phyloP scores from a whole-genome alignment of 2,329 filamentous ascomycete species.

The Stachybotrys chartarum region DNA sequence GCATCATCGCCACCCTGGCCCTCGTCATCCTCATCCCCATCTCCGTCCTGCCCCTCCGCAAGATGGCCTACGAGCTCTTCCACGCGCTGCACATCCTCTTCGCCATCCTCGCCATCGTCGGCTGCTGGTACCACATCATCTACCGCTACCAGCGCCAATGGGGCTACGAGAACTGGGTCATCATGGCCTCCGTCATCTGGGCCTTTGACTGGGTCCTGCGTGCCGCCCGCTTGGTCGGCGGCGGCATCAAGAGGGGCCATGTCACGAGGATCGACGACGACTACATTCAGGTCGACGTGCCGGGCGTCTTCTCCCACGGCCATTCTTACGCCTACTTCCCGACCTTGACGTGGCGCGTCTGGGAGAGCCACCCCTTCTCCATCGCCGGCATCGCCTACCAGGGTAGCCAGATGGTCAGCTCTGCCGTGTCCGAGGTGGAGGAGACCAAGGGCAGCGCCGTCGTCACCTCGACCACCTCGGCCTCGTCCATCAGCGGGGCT shows the following conservation, averaged over 20 bases:
- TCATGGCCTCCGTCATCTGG: constrained; percentile 16
- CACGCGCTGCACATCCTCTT: constrained; percentile 32
- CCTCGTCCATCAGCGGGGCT: neutral
- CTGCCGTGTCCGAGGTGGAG: neutral
- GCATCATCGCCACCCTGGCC: constrained; percentile 27
- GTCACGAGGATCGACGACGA: constrained; percentile 14
- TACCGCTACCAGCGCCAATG: constrained; percentile 26
- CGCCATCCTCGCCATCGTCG: constrained; percentile 30
- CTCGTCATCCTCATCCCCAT: constrained; percentile 18
- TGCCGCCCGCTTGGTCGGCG: constrained; percentile 5
- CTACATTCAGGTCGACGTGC: constrained; percentile 18
- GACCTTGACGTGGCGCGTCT: constrained; percentile 15
- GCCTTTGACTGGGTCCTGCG: constrained; percentile 14
- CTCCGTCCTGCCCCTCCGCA: constrained; percentile 26
- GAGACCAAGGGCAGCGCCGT: neutral
- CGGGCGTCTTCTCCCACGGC: constrained; percentile 10
- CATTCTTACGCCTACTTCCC: constrained; percentile 22
- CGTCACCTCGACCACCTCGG: neutral
- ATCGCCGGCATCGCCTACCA: constrained; percentile 3
- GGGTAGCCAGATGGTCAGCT: neutral
- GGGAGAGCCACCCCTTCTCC: constrained; percentile 25
- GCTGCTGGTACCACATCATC: constrained; percentile 33
- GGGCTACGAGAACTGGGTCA: constrained; percentile 31
- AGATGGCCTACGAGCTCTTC: constrained; percentile 33
- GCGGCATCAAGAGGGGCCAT: constrained; percentile 12